phyloP scores from a whole-genome alignment of 2,329 filamentous ascomycete species.

The Ophiostoma populinum region DNA sequence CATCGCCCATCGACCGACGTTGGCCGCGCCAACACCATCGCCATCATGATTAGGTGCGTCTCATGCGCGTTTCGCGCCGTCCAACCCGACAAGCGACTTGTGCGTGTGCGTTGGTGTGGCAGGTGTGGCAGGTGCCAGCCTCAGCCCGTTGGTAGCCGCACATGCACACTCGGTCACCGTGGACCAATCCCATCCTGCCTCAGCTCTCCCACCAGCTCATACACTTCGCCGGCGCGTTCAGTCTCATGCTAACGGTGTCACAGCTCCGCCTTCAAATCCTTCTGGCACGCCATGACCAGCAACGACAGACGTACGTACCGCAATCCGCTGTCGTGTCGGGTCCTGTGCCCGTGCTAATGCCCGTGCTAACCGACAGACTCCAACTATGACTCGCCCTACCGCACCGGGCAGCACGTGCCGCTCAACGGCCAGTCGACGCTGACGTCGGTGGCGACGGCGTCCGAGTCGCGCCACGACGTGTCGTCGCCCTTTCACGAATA shows the following conservation, averaged over 20 bases:
- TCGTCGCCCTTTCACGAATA: constrained; percentile 66
- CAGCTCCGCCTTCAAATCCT: constrained; percentile 51
- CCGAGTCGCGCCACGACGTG: constrained; percentile 76
- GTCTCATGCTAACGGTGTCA: constrained; percentile 19
- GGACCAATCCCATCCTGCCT: no score
- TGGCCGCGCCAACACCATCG: no score
- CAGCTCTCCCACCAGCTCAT: no score
- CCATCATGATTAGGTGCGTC: no score
- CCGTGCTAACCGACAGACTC: constrained; percentile 44
- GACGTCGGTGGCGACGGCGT: constrained; percentile 75
- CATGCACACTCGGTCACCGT: no score
- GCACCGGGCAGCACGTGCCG: constrained; percentile 77
- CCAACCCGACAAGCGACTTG: no score
- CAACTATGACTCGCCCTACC: constrained; percentile 80
- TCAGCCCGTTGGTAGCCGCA: no score
- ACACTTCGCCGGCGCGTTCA: no score
- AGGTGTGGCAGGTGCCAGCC: no score
- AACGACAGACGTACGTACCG: constrained; percentile 46
- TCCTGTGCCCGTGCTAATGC: neutral
- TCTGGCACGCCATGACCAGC: constrained; percentile 85
- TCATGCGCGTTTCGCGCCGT: no score
- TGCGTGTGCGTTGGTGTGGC: no score
- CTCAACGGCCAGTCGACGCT: constrained; percentile 60
- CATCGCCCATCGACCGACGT: no score
- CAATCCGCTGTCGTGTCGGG: neutral